Evolutionary conservation across 768 basidiomycete genomes (phyloP).

Genomic region (Russula sp.): DNA sequence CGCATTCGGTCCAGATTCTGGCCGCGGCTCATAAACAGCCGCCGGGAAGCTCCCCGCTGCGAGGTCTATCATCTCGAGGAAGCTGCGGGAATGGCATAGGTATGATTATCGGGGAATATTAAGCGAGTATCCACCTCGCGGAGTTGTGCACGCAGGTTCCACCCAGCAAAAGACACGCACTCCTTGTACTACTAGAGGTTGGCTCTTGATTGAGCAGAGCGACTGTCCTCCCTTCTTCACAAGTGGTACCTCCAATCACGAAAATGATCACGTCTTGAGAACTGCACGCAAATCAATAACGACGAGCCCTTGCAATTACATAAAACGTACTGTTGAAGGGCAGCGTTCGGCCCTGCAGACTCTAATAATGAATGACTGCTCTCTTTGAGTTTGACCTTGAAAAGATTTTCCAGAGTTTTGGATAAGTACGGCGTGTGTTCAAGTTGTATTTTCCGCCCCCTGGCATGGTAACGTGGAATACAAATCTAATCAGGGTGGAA

Average conservation of each 20-base stretch:
- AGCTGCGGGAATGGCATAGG: slow-evolving; percentile 40
- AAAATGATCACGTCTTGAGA: slow-evolving; percentile 96
- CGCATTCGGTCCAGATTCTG: slow-evolving; percentile 63
- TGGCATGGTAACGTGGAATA: slow-evolving; percentile 30
- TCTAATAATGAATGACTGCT: slow-evolving; percentile 86
- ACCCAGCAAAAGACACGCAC: slow-evolving; percentile 78
- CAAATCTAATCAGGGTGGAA: not conserved
- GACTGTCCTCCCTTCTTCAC: slow-evolving; percentile 86
- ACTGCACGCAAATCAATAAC: slow-evolving; percentile 37
- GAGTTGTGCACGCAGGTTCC: slow-evolving; percentile 97
- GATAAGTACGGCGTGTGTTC: slow-evolving; percentile 83
- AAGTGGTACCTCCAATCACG: slow-evolving; percentile 94
- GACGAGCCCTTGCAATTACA: not conserved
- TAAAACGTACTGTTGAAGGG: slow-evolving; percentile 58
- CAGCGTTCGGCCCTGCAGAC: slow-evolving; percentile 60
- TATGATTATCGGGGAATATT: not conserved
- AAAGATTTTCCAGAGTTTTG: slow-evolving; percentile 84
- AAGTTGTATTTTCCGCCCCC: slow-evolving; percentile 95
- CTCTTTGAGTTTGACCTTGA: slow-evolving; percentile 82
- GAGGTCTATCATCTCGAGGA: slow-evolving; percentile 81
- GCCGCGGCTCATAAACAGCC: slow-evolving; percentile 68
- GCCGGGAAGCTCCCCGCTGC: slow-evolving; percentile 59
- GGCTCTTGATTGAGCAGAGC: slow-evolving; percentile 84
- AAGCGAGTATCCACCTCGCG: slow-evolving; percentile 52
- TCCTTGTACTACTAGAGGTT: slow-evolving; percentile 47